Evolutionary conservation across 768 basidiomycete species (phyloP), one percentile per base, ranked within the genome.

Genomic region (Pleurotus tuber-regium): DNA sequence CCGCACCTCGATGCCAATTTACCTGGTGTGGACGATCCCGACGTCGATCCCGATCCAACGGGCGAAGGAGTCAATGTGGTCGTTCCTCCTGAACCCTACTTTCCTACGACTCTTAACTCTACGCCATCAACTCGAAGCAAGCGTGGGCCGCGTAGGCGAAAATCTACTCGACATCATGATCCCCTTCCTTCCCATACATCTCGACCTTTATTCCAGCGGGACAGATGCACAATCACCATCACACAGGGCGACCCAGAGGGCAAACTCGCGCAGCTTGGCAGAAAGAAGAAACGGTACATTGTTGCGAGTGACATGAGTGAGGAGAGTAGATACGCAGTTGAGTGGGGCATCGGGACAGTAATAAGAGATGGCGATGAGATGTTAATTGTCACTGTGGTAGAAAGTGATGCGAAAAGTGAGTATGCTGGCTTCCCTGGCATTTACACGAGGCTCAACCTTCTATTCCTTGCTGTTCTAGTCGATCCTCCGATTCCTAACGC

Each of bases 281-380:
- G 82, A 5, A 80, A 80, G 63, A 76, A 80, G 56, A 75, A 81
- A 57, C 78, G 80, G 54, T 99, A 98, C 67, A 75, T 97, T 9
- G 87, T 98, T 18, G 89, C 94, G 4, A 97, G 93, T 62, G 97
- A 99, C 77, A 65, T 98, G 60, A 92, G 89, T 54, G 92, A 97
- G 58, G 96, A 99, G 70, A 87, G 85, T 67, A 77, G 87, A 28
- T 99, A 95, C 66, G 97, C 97, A 0, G 83, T 98, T 4, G 95
- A 98, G 66, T 99, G 96, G 97, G 92, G 90, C 8, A 95, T 98
- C 50, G 96, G 95, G 2, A 98, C 96, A 0, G 96, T 98, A 2
- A 71, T 97, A 54, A 73, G 94, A 55, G 94, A 98, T 67, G 96
- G 96, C 2, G 97, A 99, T 61, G 90, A 95, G 68, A 73, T 93